Conservation (phyloP, 2,329 filamentous ascomycete species). For the Fusarium nygamai region DNA sequence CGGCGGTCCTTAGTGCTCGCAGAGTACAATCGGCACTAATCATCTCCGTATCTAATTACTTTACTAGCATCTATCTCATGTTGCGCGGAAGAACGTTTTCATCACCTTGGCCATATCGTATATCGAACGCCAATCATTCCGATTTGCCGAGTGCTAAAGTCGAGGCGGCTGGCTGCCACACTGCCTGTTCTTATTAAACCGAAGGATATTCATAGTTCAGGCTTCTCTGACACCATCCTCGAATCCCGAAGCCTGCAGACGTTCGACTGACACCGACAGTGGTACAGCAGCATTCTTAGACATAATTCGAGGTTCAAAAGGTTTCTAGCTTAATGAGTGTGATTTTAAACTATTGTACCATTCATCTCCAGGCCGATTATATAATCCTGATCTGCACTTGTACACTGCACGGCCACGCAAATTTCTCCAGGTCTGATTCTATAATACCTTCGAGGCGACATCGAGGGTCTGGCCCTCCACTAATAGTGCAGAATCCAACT, state of each 20-base stretch:
- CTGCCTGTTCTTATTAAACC: no score
- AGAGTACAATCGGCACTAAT: rapidly evolving
- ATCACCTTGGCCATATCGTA: no score
- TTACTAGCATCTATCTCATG: no score
- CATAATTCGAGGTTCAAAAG: rapidly evolving
- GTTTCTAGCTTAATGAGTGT: background rate
- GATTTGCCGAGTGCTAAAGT: no score
- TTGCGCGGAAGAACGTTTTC: no score
- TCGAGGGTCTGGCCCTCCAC: rapidly evolving
- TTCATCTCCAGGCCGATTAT: rapidly evolving
- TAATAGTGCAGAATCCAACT: background rate
- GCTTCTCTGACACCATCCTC: no score
- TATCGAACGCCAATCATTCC: no score
- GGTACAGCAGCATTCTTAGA: rapidly evolving
- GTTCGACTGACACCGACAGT: rapidly evolving
- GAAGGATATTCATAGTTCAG: no score
- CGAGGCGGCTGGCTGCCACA: no score
- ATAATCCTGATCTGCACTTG: background rate
- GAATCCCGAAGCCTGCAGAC: no score
- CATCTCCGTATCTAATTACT: rapidly evolving
- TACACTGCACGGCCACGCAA: background rate
- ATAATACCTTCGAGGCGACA: rapidly evolving
- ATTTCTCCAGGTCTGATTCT: no score
- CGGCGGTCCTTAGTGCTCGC: no score
- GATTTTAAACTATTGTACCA: rapidly evolving